Evolutionary conservation across 2,329 filamentous ascomycete genomes (phyloP), one percentile per base, ranked within the genome.

Genomic region (Boeremia exigua): DNA sequence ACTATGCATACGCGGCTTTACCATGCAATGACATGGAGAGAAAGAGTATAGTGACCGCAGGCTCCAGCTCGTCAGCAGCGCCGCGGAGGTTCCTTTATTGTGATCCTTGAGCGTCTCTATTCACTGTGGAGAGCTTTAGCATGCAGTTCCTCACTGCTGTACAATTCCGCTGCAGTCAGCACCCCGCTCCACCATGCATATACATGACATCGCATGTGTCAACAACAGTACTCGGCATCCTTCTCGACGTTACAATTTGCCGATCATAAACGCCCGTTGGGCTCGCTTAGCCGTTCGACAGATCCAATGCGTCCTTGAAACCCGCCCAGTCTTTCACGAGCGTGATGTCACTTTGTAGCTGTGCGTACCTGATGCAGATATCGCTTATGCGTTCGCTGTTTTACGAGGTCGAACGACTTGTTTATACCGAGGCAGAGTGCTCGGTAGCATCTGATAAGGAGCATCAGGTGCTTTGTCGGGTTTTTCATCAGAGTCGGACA

Each of bases 401-500:
- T 42, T 14, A 47, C 29, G 11, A 23, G 25, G 17, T 46, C 17
- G 19, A 30, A 32, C 28, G 40, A 25, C 37, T 33, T 27, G 43
- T 40, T 43, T 34, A 51, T 38, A 32, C 53, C 53, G 53, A 56
- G 53, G 53, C 37, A 43, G 19, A 3, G 15, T 28, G 48, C 47
- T 51, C 42, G 53, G 53, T 47, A 51, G 47, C 47, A 51, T 43
- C 42, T 56, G 53, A 56, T 56, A 38, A 28, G 14, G 3, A 27
- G 23, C 8, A 28, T 44, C 53, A 56, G 47, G 47, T 44, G 47
- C 36, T 34, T 37, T 4, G 28, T 36, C 30, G 29, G 30, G 17
- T 36, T 50, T 51, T 43, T 12, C 15, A 27, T 30, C 37, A 47
- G 30, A 33, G 25, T 51, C 43, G 47, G 47, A 43, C 42, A 33